These are phyloP conservation scores for Zygosaccharomyces bisporus DNA, from an alignment of 805 yeast genomes.

Conservation along the genomic window DNA sequence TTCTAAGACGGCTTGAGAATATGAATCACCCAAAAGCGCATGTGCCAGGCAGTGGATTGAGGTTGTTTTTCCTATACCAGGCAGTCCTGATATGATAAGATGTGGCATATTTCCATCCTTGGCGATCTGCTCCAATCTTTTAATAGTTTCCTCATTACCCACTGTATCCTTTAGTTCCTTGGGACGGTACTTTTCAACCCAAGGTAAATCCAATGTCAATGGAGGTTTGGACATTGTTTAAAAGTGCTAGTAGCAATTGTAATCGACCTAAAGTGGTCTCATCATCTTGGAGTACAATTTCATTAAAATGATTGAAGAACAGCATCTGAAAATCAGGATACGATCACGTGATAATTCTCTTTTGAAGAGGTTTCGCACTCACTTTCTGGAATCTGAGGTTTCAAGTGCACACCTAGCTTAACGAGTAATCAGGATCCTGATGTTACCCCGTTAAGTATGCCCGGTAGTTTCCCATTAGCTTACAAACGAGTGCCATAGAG, in stretches of 20 bases:
- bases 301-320: not conserved
- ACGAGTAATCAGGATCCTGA: too few relatives aligned
- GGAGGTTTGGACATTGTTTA: constrained; percentile 13
- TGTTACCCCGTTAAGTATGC: too few relatives aligned
- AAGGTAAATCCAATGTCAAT: constrained; percentile 36
- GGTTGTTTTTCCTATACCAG: constrained; percentile 97
- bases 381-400: too few relatives aligned
- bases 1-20: constrained; percentile 82
- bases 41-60: constrained; percentile 86
- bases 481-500: too few relatives aligned
- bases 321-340: not conserved
- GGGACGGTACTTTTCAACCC: constrained; percentile 98
- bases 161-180: constrained; percentile 74
- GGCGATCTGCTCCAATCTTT: constrained; percentile 77
- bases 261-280: not conserved
- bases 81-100: constrained; percentile 89
- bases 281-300: not conserved
- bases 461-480: too few relatives aligned
- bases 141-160: constrained; percentile 88
- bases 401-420: too few relatives aligned
- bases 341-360: not conserved
- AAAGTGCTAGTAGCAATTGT: not conserved
- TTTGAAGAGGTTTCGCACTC: too few relatives aligned
- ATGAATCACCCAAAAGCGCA: constrained; percentile 70
- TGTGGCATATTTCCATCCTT: constrained; percentile 96